phyloP scores from a whole-genome alignment of 345 rosid genomes.

The Boechera divaricarpa region DNA sequence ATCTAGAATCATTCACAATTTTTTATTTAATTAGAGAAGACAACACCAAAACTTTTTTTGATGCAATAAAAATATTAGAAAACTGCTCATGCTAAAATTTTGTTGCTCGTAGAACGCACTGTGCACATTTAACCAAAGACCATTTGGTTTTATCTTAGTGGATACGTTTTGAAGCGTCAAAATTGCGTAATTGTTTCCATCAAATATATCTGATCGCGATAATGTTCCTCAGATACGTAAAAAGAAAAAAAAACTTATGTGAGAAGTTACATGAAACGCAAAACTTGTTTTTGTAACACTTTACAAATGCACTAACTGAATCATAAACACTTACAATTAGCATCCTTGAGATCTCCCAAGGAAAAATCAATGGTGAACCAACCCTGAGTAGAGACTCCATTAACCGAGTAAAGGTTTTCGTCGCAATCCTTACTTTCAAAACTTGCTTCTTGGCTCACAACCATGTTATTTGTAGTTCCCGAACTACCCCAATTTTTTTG shows the following conservation, averaged over 20 bases:
- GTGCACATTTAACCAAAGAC: constrained; percentile 79
- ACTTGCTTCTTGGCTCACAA: too few species aligned
- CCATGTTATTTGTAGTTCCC: too few species aligned
- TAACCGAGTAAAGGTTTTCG: constrained; percentile 40
- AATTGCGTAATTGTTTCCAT: constrained; percentile 32
- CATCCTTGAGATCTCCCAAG: constrained; percentile 39
- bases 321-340: constrained; percentile 47
- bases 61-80: constrained; percentile 38
- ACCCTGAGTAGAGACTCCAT: constrained; percentile 55
- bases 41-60: too few species aligned
- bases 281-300: background rate
- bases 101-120: constrained; percentile 63
- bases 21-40: too few species aligned
- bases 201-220: background rate
- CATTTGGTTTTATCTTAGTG: constrained; percentile 24
- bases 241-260: background rate
- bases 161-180: constrained; percentile 48
- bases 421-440: too few species aligned
- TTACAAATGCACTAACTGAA: background rate
- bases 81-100: constrained; percentile 64
- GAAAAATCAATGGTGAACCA: constrained; percentile 70
- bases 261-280: background rate
- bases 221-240: background rate
- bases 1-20: too few species aligned
- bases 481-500: too few species aligned